phyloP scores from a whole-genome alignment of 495 filamentous ascomycete genomes.

The Poronia punctata region DNA sequence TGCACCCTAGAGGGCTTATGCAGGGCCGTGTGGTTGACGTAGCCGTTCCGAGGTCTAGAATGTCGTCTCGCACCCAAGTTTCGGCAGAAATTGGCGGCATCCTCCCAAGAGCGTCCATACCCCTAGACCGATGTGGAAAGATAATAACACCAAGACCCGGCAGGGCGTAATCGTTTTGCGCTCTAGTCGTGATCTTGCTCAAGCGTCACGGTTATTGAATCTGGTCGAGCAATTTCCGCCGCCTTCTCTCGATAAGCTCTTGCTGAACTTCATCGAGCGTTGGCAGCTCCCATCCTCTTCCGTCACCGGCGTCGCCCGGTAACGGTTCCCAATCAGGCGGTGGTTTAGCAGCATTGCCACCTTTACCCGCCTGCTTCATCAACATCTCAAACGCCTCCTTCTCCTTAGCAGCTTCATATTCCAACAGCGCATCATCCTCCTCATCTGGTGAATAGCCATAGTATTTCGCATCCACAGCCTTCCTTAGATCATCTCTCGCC shows the following conservation, averaged over 20 bases:
- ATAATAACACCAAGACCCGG: too few species aligned
- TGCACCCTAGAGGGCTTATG: too few species aligned
- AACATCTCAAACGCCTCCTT: slow-evolving; percentile 67
- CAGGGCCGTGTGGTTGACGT: too few species aligned
- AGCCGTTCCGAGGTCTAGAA: too few species aligned
- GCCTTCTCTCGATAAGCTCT: slow-evolving; percentile 82
- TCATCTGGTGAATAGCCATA: slow-evolving; percentile 94
- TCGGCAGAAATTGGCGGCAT: too few species aligned
- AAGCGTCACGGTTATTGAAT: slow-evolving; percentile 15
- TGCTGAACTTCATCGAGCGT: slow-evolving; percentile 84
- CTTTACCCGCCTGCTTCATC: slow-evolving; percentile 36
- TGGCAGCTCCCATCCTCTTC: slow-evolving; percentile 76
- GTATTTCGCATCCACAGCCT: slow-evolving; percentile 86
- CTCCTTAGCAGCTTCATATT: slow-evolving; percentile 79
- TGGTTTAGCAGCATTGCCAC: slow-evolving; percentile 34
- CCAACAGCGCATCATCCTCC: slow-evolving; percentile 78
- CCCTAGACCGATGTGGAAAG: too few species aligned
- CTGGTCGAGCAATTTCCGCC: slow-evolving; percentile 67
- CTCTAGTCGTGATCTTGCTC: not conserved
- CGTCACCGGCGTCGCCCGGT: slow-evolving; percentile 81
- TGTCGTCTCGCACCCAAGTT: too few species aligned
- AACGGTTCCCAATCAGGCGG: slow-evolving; percentile 71
- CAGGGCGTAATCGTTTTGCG: too few species aligned
- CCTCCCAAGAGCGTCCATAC: too few species aligned
- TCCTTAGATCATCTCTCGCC: slow-evolving; percentile 60